Evolutionary conservation across 306 rosid genomes (phyloP), one percentile per base, ranked within the genome.

Genomic region (Ammopiptanthus mongolicus): DNA sequence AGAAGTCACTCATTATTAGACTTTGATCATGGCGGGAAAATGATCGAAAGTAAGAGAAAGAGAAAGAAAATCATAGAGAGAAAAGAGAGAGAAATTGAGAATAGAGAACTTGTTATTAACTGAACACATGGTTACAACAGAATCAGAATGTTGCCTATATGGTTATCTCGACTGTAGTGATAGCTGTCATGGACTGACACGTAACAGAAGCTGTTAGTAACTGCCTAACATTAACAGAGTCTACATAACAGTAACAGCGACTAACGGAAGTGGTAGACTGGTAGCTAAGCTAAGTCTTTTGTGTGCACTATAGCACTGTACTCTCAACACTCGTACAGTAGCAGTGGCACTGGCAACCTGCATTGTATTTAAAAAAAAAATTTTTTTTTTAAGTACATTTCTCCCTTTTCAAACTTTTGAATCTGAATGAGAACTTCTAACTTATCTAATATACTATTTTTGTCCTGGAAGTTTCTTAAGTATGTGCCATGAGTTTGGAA

Each of bases 291-390:
- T 41, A 41, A 41, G 47, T 41, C 11, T 9, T 41, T 41, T 2
- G 14, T 41, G 13, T 10, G 47, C 11, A 41, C 47, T 9, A 11
- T 10, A 3, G 12, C 47, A 41, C 47, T 41, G 10, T 41, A 41
- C 47, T 41, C 47, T 41, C 11, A 41, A 41, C 11, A 10, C 13
- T 41, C 47, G 10, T 41, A 41, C 11, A 8, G 2, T 7, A 10
- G 9, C 44, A 25, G 41, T 62, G 34, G 65, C 53, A 6, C 25
- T 50, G 75, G 64, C 33, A 80, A 48, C 71, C 50, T 73, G 64
- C 56, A 23, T 42, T 41, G 37, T 47, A 2, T 44, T 18, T 4
- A 33, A 34, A 48, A 51, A 63, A 17, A 58, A 17, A 1, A 36
- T 2, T 18, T 51, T 1, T 51, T 1, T 48, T 48, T 48, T 48